Conservation (phyloP, 2,329 filamentous ascomycete genomes). For the Paecilomyces variotii region DNA sequence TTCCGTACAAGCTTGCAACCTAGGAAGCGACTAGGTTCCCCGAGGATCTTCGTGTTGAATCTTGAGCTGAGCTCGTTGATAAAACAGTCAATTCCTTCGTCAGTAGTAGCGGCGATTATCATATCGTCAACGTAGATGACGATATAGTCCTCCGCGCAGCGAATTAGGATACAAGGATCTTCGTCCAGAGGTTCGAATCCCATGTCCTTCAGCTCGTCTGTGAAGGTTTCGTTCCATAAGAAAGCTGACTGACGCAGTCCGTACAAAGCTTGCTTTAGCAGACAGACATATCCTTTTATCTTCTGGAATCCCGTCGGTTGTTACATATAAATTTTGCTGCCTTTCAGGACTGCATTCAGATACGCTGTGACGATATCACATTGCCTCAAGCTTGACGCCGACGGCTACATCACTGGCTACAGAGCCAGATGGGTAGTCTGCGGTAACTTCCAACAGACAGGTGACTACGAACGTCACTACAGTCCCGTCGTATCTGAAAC, state of each 20-base stretch:
- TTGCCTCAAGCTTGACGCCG: background rate
- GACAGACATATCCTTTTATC: background rate
- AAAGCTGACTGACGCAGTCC: background rate
- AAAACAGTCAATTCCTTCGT: background rate
- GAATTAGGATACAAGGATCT: background rate
- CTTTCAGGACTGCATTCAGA: background rate
- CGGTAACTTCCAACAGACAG: too few species aligned
- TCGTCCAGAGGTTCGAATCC: background rate
- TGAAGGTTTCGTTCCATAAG: background rate
- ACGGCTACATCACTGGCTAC: too few species aligned
- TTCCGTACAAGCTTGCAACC: background rate
- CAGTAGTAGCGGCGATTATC: background rate
- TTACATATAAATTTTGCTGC: background rate
- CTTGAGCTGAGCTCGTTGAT: background rate
- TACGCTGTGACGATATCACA: background rate
- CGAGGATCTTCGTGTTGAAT: background rate
- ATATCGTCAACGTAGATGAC: background rate
- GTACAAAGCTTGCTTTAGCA: background rate
- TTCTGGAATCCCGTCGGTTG: background rate
- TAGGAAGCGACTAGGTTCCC: background rate
- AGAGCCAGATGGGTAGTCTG: too few species aligned
- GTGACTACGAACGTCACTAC: too few species aligned
- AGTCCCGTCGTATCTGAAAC: too few species aligned
- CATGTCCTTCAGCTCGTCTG: background rate
- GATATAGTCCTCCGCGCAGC: background rate